phyloP scores from a whole-genome alignment of 1,139 yeast species.

The Meyerozyma athensensis region DNA sequence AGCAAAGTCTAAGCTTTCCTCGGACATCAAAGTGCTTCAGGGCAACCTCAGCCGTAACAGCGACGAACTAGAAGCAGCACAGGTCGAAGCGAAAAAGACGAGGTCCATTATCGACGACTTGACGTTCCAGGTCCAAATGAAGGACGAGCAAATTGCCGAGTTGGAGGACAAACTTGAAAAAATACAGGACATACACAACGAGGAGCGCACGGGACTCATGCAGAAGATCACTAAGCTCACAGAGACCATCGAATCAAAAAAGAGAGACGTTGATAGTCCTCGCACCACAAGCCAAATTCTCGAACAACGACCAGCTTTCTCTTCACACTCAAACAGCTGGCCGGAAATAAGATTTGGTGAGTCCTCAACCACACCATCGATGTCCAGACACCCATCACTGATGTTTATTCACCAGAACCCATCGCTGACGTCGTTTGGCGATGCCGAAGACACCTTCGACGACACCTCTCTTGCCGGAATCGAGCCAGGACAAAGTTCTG shows the following conservation, averaged over 20 bases:
- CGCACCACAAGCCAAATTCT: slow-evolving; percentile 11
- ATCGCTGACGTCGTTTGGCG: slow-evolving; percentile 20
- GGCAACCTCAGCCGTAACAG: slow-evolving; percentile 18
- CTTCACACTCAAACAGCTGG: slow-evolving; percentile 8
- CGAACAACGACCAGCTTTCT: slow-evolving; percentile 10
- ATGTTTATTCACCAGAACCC: slow-evolving; percentile 15
- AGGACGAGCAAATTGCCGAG: slow-evolving; percentile 23
- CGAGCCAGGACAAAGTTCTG: slow-evolving; percentile 8
- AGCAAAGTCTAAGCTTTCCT: slow-evolving; percentile 24
- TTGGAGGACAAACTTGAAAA: slow-evolving; percentile 28
- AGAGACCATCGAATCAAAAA: slow-evolving; percentile 13
- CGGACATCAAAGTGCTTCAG: slow-evolving; percentile 26
- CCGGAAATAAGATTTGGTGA: slow-evolving; percentile 30
- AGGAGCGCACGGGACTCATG: slow-evolving; percentile 26
- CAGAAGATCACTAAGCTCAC: slow-evolving; percentile 23
- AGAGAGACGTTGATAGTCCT: background rate
- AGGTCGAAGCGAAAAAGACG: slow-evolving; percentile 12
- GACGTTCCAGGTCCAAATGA: slow-evolving; percentile 19
- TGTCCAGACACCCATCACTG: slow-evolving; percentile 13
- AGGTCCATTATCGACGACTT: slow-evolving; percentile 17
- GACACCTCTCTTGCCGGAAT: slow-evolving; percentile 15
- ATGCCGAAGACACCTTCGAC: slow-evolving; percentile 20
- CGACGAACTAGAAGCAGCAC: slow-evolving; percentile 19
- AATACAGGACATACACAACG: slow-evolving; percentile 25
- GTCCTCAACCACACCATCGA: slow-evolving; percentile 30